Evolutionary conservation across 1,139 yeast species (phyloP).

Genomic region (Candida tunisiensis): DNA sequence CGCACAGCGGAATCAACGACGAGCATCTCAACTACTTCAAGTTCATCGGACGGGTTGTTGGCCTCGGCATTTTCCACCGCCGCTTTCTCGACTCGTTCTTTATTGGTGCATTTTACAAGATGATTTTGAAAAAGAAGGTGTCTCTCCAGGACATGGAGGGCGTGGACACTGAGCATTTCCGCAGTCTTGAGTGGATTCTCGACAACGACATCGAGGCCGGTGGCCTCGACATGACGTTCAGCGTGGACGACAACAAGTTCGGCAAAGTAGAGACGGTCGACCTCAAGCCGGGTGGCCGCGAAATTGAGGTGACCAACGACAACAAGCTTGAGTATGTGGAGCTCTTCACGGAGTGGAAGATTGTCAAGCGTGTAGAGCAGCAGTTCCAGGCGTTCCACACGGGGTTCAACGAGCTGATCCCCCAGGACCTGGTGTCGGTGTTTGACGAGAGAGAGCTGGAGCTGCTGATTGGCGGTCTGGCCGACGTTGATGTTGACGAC

Average conservation of each 20-base stretch:
- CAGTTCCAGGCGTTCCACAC: slow-evolving; percentile 93
- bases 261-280: slow-evolving; percentile 89
- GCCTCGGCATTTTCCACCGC: slow-evolving; percentile 95
- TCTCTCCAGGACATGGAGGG: slow-evolving; percentile 97
- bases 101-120: slow-evolving; percentile 93
- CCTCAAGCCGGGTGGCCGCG: slow-evolving; percentile 72
- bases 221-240: slow-evolving; percentile 72
- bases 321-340: slow-evolving; percentile 94
- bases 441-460: slow-evolving; percentile 97
- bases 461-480: slow-evolving; percentile 91
- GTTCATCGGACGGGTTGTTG: slow-evolving; percentile 96
- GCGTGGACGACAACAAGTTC: slow-evolving; percentile 91
- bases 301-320: slow-evolving; percentile 84
- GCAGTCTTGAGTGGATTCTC: slow-evolving; percentile 87
- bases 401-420: slow-evolving; percentile 94
- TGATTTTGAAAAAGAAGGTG: slow-evolving; percentile 92
- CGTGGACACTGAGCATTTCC: slow-evolving; percentile 91
- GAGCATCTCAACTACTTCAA: slow-evolving; percentile 96
- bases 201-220: slow-evolving; percentile 90
- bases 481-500: slow-evolving; percentile 94
- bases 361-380: slow-evolving; percentile 80
- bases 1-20: slow-evolving; percentile 95
- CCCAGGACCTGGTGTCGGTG: slow-evolving; percentile 89
- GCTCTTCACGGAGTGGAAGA: slow-evolving; percentile 91
- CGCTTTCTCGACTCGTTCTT: slow-evolving; percentile 95